Evolutionary conservation across 306 rosid species (phyloP).

Genomic region (Astragalus membranaceus): DNA sequence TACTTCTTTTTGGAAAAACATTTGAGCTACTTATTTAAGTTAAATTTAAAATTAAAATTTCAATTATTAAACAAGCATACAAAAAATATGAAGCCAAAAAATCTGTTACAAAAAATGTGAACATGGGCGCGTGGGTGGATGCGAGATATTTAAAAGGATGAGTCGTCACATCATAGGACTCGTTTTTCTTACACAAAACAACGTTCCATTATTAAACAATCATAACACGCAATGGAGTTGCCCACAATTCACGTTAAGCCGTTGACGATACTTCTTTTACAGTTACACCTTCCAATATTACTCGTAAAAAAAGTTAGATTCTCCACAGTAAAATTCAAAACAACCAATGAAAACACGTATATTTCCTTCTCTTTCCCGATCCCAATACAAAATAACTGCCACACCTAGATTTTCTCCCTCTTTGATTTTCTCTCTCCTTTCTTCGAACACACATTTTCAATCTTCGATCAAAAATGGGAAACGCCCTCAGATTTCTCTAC

Average conservation of each 20-base stretch:
- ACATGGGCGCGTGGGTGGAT: too few relatives aligned
- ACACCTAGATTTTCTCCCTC: neutral
- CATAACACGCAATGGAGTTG: neutral
- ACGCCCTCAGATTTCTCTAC: conserved; percentile 48
- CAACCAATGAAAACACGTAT: neutral
- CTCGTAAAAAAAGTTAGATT: neutral
- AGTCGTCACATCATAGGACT: neutral
- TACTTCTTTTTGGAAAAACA: too few relatives aligned
- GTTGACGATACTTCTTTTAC: conserved; percentile 6
- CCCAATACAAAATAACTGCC: neutral
- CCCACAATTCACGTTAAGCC: conserved; percentile 10
- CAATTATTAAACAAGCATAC: too few relatives aligned
- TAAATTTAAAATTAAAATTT: too few relatives aligned
- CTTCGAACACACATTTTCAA: neutral
- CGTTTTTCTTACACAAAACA: neutral
- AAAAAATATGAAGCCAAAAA: too few relatives aligned
- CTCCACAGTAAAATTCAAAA: neutral
- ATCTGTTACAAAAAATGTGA: too few relatives aligned
- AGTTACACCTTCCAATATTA: neutral
- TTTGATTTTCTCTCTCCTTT: too few relatives aligned
- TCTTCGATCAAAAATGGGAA: conserved; percentile 44
- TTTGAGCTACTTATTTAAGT: too few relatives aligned
- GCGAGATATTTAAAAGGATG: neutral
- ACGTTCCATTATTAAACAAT: neutral
- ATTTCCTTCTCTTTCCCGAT: neutral